A percentile compares a stretch with the other conserved stretches of the same genome.
These are phyloP conservation scores for Peribolospora baueri DNA, from an alignment of 768 basidiomycete species.

Conservation along the genomic window DNA sequence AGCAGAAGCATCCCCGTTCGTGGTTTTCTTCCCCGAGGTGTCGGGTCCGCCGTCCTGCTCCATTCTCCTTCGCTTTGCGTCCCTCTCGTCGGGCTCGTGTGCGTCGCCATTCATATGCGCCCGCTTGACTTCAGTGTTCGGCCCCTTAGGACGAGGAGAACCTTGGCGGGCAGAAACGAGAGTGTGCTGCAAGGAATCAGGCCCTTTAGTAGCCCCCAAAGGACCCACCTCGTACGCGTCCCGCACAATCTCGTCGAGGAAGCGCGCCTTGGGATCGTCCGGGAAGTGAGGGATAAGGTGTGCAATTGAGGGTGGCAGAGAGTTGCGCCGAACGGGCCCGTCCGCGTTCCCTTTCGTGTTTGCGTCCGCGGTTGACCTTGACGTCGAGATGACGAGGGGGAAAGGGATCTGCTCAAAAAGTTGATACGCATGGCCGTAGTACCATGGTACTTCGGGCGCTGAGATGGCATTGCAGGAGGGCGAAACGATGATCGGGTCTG, in stretches of 20 bases:
- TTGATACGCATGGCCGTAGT: too few relatives aligned
- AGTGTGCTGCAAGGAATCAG: conserved; percentile 9
- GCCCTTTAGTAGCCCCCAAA: background rate
- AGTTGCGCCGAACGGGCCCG: conserved; percentile 19
- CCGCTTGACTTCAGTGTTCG: background rate
- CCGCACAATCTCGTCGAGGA: conserved; percentile 74
- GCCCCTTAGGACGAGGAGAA: background rate
- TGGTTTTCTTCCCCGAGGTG: too few relatives aligned
- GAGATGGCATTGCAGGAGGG: too few relatives aligned
- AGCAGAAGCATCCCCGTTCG: too few relatives aligned
- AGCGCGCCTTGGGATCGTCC: conserved; percentile 90
- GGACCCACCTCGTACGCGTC: conserved; percentile 3
- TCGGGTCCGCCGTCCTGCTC: conserved; percentile 2
- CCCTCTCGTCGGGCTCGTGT: conserved; percentile 22
- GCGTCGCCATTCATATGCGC: conserved; percentile 25
- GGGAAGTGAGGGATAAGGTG: conserved; percentile 68
- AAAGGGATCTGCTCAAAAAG: too few relatives aligned
- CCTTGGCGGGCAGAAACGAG: conserved; percentile 2
- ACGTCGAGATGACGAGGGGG: too few relatives aligned
- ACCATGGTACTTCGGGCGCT: too few relatives aligned
- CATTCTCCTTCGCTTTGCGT: background rate
- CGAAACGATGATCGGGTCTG: too few relatives aligned
- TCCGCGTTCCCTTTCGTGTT: too few relatives aligned
- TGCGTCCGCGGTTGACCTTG: too few relatives aligned
- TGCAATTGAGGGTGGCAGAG: conserved; percentile 27